These are phyloP conservation scores for Grosmannia clavigera DNA, from an alignment of 2,329 filamentous ascomycete genomes.

Conservation along the genomic window DNA sequence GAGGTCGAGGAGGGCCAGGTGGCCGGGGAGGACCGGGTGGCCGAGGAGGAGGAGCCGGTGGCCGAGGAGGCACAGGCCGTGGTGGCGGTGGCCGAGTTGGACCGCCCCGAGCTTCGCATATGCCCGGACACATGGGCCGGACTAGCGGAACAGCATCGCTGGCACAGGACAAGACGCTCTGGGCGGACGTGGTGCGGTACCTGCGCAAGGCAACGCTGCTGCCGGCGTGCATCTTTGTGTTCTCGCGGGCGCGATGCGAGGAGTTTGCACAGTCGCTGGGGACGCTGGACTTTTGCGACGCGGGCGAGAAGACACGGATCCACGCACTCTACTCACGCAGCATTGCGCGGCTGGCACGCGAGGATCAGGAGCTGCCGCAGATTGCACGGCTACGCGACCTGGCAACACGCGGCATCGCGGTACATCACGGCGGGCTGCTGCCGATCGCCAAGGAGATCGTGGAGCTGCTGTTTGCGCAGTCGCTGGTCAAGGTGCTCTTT, in stretches of 20 bases:
- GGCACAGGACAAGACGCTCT: slow-evolving; percentile 89
- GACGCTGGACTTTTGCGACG: slow-evolving; percentile 90
- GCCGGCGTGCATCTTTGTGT: slow-evolving; percentile 94
- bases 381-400: slow-evolving; percentile 80
- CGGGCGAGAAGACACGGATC: slow-evolving; percentile 87
- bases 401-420: slow-evolving; percentile 77
- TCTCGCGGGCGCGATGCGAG: slow-evolving; percentile 95
- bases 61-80: slow-evolving; percentile 1
- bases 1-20: slow-evolving; percentile 13
- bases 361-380: slow-evolving; percentile 83
- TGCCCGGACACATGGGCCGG: slow-evolving; percentile 76
- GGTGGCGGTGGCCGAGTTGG: slow-evolving; percentile 38
- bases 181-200: slow-evolving; percentile 91
- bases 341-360: slow-evolving; percentile 76
- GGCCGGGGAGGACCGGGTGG: slow-evolving; percentile 3
- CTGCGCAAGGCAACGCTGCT: slow-evolving; percentile 77
- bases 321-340: slow-evolving; percentile 98
- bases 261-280: slow-evolving; percentile 92
- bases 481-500: slow-evolving; percentile 91
- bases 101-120: slow-evolving; percentile 47
- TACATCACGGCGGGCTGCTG: slow-evolving; percentile 87
- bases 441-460: slow-evolving; percentile 98
- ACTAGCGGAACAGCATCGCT: slow-evolving; percentile 78
- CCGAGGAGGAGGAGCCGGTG: slow-evolving; percentile 43
- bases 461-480: slow-evolving; percentile 90